phyloP scores from a whole-genome alignment of 1,139 yeast species.

The Saccharomyces pastorianus region DNA sequence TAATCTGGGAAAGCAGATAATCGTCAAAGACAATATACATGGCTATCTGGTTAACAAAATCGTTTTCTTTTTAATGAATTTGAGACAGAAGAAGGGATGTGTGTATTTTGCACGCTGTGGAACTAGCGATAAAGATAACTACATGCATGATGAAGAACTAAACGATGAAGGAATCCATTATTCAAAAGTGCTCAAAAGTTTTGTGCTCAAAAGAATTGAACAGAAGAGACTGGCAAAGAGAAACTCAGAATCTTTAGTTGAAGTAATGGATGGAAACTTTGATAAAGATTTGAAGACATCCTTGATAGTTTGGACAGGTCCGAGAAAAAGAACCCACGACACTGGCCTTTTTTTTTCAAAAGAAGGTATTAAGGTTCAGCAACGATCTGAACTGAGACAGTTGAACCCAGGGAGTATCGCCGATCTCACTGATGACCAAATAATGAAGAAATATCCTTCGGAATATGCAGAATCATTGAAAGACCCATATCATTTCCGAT shows the following conservation, averaged over 20 bases:
- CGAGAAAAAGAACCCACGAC: slow-evolving; percentile 73
- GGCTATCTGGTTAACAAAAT: slow-evolving; percentile 90
- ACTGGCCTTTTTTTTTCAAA: slow-evolving; percentile 63
- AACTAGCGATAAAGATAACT: slow-evolving; percentile 40
- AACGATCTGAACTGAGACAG: slow-evolving; percentile 77
- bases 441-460: slow-evolving; percentile 51
- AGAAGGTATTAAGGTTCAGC: slow-evolving; percentile 54
- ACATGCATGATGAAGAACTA: slow-evolving; percentile 54
- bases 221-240: slow-evolving; percentile 18
- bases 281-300: slow-evolving; percentile 33
- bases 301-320: slow-evolving; percentile 85
- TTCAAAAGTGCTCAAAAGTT: slow-evolving; percentile 43
- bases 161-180: slow-evolving; percentile 51
- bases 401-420: slow-evolving; percentile 88
- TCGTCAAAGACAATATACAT: slow-evolving; percentile 61
- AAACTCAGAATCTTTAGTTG: slow-evolving; percentile 23
- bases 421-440: slow-evolving; percentile 54
- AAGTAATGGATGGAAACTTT: slow-evolving; percentile 9
- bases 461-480: slow-evolving; percentile 57
- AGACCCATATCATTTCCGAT: slow-evolving; percentile 91
- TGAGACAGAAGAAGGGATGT: slow-evolving; percentile 72
- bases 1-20: slow-evolving; percentile 83
- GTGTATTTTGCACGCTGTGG: slow-evolving; percentile 66
- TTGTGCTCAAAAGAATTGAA: slow-evolving; percentile 29
- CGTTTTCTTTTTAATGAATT: slow-evolving; percentile 81